phyloP scores from a whole-genome alignment of 2,329 filamentous ascomycete species.

The Diaporthe destruens region DNA sequence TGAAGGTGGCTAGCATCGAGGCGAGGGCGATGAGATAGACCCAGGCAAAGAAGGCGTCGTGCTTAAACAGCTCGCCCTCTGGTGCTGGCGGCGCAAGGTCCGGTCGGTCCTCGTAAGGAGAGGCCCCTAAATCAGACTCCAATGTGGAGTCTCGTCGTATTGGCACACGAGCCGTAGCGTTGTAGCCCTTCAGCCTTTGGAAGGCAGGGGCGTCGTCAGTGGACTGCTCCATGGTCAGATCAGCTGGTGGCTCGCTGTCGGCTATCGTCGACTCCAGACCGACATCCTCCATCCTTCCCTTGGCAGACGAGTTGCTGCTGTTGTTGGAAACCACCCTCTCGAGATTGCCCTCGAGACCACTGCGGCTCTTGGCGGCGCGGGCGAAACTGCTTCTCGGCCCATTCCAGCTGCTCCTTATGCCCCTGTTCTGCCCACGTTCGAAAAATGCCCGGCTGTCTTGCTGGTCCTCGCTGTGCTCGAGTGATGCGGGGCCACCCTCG shows the following conservation, averaged over 20 bases:
- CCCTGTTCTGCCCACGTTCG: slow-evolving; percentile 61
- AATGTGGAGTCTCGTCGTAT: slow-evolving; percentile 56
- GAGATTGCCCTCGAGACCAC: slow-evolving; percentile 55
- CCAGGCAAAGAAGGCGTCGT: slow-evolving; percentile 93
- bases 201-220: slow-evolving; percentile 71
- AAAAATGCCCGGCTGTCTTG: slow-evolving; percentile 58
- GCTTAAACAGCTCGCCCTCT: slow-evolving; percentile 78
- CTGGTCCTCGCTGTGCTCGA: slow-evolving; percentile 67
- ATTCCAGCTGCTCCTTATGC: slow-evolving; percentile 76
- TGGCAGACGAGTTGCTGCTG: slow-evolving; percentile 51
- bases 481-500: slow-evolving; percentile 69
- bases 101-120: slow-evolving; percentile 49
- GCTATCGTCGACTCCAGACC: slow-evolving; percentile 79
- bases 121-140: slow-evolving; percentile 61
- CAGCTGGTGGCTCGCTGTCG: slow-evolving; percentile 70
- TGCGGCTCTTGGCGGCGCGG: slow-evolving; percentile 44
- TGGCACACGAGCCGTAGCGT: slow-evolving; percentile 55
- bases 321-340: slow-evolving; percentile 54
- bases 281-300: slow-evolving; percentile 86
- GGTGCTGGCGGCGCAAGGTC: slow-evolving; percentile 55
- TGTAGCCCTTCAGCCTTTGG: slow-evolving; percentile 66
- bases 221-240: slow-evolving; percentile 67
- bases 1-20: slow-evolving; percentile 86
- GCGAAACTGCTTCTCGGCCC: slow-evolving; percentile 61
- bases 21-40: slow-evolving; percentile 88